A percentile compares a stretch with the other conserved stretches of the same genome.
phyloP scores from a whole-genome alignment of 2,329 filamentous ascomycete genomes.

The Alternaria brassicae region DNA sequence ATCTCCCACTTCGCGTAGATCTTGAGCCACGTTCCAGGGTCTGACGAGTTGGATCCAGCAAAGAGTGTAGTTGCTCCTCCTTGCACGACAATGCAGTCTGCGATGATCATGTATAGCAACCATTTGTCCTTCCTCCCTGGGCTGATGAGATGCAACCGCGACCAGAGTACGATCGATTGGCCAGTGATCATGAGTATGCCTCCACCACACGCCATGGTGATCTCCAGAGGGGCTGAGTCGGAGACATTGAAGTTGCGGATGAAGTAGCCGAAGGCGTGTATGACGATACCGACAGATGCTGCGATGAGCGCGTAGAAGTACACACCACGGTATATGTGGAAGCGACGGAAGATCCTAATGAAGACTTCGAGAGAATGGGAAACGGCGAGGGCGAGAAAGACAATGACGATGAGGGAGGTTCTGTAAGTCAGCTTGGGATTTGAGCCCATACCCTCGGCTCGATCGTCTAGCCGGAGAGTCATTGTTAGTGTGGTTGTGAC shows the following conservation, averaged over 20 bases:
- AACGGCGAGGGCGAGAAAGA: slow-evolving; percentile 25
- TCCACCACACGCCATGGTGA: slow-evolving; percentile 56
- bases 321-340: slow-evolving; percentile 18
- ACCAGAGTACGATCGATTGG: slow-evolving; percentile 67
- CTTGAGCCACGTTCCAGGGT: slow-evolving; percentile 12
- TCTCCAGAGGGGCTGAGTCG: slow-evolving; percentile 42
- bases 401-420: slow-evolving; percentile 15
- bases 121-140: slow-evolving; percentile 30
- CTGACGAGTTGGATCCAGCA: slow-evolving; percentile 54
- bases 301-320: slow-evolving; percentile 27
- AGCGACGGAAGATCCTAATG: slow-evolving; percentile 22
- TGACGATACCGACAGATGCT: slow-evolving; percentile 20
- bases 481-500: neutral
- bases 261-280: slow-evolving; percentile 22
- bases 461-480: neutral
- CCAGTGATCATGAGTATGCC: slow-evolving; percentile 67
- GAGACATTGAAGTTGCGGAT: slow-evolving; percentile 18
- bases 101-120: slow-evolving; percentile 63
- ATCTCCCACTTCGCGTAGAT: slow-evolving; percentile 44
- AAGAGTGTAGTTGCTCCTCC: slow-evolving; percentile 61
- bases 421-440: slow-evolving; percentile 10
- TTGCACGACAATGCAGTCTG: slow-evolving; percentile 46
- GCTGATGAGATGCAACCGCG: slow-evolving; percentile 48
- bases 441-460: slow-evolving; percentile 14
- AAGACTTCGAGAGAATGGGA: slow-evolving; percentile 30